A percentile compares a stretch with the other conserved stretches of the same genome.
Evolutionary conservation across 2,329 filamentous ascomycete genomes (phyloP).

Genomic region (Xylaria polymorpha): DNA sequence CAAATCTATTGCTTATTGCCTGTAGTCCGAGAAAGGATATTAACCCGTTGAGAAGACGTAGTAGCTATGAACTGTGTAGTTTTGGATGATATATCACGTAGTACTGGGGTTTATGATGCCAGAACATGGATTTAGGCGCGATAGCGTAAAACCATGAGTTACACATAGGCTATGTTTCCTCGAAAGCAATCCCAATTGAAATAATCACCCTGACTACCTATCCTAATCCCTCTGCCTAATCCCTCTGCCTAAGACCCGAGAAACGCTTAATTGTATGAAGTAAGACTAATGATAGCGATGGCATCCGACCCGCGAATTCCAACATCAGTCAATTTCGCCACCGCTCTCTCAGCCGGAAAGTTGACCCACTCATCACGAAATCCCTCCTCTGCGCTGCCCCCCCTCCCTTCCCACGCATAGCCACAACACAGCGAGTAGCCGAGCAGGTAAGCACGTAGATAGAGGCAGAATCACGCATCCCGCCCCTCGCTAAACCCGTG

Average conservation of each 20-base stretch:
- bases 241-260: not conserved
- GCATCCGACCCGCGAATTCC: not conserved
- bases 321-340: not conserved
- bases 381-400: not conserved
- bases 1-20: not conserved
- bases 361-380: not conserved
- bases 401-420: not conserved
- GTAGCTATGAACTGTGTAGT: not conserved
- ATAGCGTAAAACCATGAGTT: not conserved
- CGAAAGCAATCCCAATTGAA: not conserved
- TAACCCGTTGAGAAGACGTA: not conserved
- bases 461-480: constrained; percentile 1
- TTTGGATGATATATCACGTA: not conserved
- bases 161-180: not conserved
- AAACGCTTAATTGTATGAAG: not conserved
- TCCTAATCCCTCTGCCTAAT: not conserved
- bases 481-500: constrained; percentile 50
- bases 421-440: not conserved
- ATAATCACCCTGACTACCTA: not conserved
- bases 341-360: not conserved
- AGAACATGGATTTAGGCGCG: not conserved
- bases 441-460: not conserved
- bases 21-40: not conserved
- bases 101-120: not conserved
- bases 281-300: not conserved